Conservation (phyloP, 2,329 filamentous ascomycete species). For the Neurospora sp. region DNA sequence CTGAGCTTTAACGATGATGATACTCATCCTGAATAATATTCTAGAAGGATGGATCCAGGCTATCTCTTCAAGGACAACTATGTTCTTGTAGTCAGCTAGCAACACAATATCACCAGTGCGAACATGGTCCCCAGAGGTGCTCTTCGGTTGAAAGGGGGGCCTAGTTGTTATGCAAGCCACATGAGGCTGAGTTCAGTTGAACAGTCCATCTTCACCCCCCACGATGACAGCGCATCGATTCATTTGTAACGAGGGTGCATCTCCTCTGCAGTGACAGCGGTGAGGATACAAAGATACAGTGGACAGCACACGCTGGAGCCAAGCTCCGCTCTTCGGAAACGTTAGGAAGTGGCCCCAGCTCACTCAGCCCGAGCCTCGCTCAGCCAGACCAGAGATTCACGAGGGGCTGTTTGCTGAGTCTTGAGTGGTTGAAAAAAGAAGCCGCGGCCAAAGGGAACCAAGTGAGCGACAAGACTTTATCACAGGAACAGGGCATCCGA, state of each 20-base stretch:
- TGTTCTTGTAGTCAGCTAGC: neutral
- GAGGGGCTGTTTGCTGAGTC: neutral
- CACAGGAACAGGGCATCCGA: neutral
- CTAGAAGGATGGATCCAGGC: neutral
- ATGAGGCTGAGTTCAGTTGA: neutral
- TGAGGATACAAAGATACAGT: neutral
- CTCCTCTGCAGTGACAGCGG: neutral
- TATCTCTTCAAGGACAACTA: neutral
- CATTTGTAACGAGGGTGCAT: neutral
- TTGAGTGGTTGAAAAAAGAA: conserved; percentile 1
- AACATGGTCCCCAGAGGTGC: neutral
- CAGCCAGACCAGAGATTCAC: neutral
- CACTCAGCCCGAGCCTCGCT: neutral
- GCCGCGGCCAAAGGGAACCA: conserved; percentile 9
- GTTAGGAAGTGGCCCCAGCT: neutral
- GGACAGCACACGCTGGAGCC: neutral
- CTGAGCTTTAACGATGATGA: neutral
- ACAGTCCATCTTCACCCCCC: neutral
- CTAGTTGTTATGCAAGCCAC: neutral
- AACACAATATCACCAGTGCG: neutral
- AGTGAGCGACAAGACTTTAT: neutral
- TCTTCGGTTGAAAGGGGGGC: neutral
- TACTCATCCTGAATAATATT: neutral
- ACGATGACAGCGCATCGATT: neutral
- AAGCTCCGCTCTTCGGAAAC: neutral